These are phyloP conservation scores for Plectosphaerella plurivora DNA, from an alignment of 2,329 filamentous ascomycete genomes.

Conservation along the genomic window DNA sequence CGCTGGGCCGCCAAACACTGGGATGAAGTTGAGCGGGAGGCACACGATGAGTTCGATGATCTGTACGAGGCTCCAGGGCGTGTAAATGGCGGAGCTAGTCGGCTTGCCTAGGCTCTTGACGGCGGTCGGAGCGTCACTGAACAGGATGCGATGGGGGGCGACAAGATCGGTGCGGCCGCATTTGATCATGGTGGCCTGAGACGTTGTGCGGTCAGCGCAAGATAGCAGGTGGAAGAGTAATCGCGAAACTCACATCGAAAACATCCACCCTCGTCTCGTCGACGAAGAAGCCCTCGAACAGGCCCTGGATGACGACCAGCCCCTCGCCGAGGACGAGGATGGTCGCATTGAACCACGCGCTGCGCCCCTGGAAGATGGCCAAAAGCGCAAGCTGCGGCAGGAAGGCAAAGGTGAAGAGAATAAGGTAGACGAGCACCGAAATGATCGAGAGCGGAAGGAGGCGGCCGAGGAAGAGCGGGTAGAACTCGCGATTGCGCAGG, in stretches of 20 bases:
- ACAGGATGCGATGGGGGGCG: conserved; percentile 59
- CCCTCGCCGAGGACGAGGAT: conserved; percentile 84
- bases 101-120: conserved; percentile 81
- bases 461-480: conserved; percentile 72
- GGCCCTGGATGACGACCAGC: conserved; percentile 61
- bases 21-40: conserved; percentile 82
- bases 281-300: conserved; percentile 79
- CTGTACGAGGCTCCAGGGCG: conserved; percentile 87
- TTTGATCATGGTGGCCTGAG: conserved; percentile 68
- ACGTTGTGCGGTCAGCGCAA: neutral
- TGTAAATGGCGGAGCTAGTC: conserved; percentile 70
- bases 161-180: conserved; percentile 67
- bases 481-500: conserved; percentile 69
- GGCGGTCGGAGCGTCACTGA: conserved; percentile 63
- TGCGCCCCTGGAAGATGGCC: conserved; percentile 79
- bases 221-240: conserved; percentile 1
- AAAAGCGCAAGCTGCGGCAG: conserved; percentile 86
- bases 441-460: conserved; percentile 78
- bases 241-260: conserved; percentile 65
- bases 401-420: conserved; percentile 85
- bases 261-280: conserved; percentile 75
- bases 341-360: conserved; percentile 85
- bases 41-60: conserved; percentile 78
- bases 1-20: conserved; percentile 74
- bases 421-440: conserved; percentile 75